A percentile compares a stretch with the other conserved stretches of the same genome.
These are phyloP conservation scores for Fusarium continuum DNA, from an alignment of 2,329 filamentous ascomycete genomes.

Conservation along the genomic window DNA sequence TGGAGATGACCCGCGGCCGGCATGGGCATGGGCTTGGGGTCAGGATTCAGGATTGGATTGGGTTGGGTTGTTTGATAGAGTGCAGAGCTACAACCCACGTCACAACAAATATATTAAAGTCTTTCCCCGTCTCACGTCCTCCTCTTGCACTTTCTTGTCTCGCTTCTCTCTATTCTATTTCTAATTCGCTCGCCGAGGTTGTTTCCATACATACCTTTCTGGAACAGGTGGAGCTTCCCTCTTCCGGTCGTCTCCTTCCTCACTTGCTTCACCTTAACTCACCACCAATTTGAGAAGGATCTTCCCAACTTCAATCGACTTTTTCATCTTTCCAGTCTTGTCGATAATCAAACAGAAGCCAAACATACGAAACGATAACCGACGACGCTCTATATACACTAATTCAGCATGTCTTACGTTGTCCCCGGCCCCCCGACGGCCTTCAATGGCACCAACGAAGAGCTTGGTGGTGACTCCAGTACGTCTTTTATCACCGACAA, in stretches of 20 bases:
- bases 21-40: not conserved
- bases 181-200: conserved; percentile 21
- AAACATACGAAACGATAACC: conserved; percentile 17
- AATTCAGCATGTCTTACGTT: conserved; percentile 64
- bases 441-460: conserved; percentile 71
- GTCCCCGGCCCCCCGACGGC: conserved; percentile 65
- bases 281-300: conserved; percentile 5
- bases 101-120: conserved; percentile 30
- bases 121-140: conserved; percentile 18
- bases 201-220: conserved; percentile 15
- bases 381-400: conserved; percentile 1
- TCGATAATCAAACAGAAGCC: conserved; percentile 1
- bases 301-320: not conserved
- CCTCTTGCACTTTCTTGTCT: not conserved
- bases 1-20: conserved; percentile 18
- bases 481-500: conserved; percentile 49
- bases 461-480: conserved; percentile 82
- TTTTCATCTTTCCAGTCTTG: not conserved
- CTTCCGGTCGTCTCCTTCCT: conserved; percentile 3
- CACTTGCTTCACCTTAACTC: conserved; percentile 8
- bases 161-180: conserved; percentile 7
- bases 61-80: conserved; percentile 1
- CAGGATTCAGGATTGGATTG: conserved; percentile 6
- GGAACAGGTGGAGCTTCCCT: conserved; percentile 16
- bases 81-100: conserved; percentile 2